A percentile compares a stretch with the other conserved stretches of the same genome.
phyloP scores from a whole-genome alignment of 257 asterid species.

The Datura wrightii region DNA sequence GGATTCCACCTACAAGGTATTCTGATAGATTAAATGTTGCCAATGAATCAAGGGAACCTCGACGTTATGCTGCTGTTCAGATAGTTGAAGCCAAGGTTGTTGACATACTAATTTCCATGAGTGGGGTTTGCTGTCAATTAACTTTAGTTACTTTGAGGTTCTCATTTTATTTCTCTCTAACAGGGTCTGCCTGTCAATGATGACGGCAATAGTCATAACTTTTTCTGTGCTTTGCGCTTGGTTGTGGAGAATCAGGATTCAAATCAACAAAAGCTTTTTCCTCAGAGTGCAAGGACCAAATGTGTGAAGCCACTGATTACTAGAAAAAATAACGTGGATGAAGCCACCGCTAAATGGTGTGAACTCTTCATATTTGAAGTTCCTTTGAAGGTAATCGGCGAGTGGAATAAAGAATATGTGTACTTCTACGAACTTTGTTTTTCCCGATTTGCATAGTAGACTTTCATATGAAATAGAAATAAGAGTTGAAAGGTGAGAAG shows the following conservation, averaged over 20 bases:
- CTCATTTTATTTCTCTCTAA: constrained; percentile 36
- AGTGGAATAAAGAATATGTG: neutral
- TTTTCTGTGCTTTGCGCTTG: constrained; percentile 95
- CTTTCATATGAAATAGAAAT: neutral
- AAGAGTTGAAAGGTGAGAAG: constrained; percentile 1
- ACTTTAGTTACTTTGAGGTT: constrained; percentile 13
- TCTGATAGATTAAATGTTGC: constrained; percentile 88
- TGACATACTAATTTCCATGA: constrained; percentile 7
- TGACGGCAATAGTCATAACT: constrained; percentile 91
- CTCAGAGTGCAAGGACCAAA: constrained; percentile 99
- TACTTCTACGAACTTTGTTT: constrained; percentile 3
- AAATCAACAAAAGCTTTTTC: constrained; percentile 90
- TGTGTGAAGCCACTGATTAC: constrained; percentile 77
- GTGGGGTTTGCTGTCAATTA: constrained; percentile 29
- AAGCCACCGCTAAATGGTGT: constrained; percentile 92
- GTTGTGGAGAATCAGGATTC: constrained; percentile 90
- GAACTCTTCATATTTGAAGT: constrained; percentile 98
- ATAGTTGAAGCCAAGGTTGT: constrained; percentile 90
- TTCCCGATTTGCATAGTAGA: neutral
- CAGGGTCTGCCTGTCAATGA: constrained; percentile 92
- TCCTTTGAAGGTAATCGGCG: constrained; percentile 74
- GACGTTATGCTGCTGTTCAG: constrained; percentile 81
- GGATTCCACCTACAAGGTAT: constrained; percentile 94
- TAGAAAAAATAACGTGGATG: constrained; percentile 53
- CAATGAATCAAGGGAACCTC: constrained; percentile 88